Conservation (phyloP, 305 asterid species). For the Fraxinus greggii region DNA sequence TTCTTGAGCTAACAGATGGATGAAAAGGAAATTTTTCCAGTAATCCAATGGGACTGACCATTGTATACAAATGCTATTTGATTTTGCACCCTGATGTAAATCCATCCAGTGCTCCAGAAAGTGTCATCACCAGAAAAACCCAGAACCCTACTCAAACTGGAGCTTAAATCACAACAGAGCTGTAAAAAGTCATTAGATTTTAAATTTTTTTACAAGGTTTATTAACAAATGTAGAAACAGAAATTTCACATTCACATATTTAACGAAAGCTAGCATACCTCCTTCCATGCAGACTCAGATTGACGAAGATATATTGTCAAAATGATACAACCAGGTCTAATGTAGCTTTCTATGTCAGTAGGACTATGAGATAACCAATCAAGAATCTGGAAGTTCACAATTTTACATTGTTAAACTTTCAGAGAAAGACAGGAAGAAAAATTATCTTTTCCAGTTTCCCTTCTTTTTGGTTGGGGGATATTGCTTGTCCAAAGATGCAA, state of each 20-base stretch:
- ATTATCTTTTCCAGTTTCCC: not conserved
- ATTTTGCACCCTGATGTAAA: conserved; percentile 64
- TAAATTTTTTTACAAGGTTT: conserved; percentile 14
- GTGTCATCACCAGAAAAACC: conserved; percentile 45
- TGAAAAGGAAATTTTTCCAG: conserved; percentile 1
- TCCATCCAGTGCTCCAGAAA: conserved; percentile 83
- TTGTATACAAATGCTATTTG: conserved; percentile 57
- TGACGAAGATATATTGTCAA: conserved; percentile 69
- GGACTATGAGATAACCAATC: conserved; percentile 86
- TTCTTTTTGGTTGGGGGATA: not conserved
- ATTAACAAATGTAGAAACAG: not conserved
- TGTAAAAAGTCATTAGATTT: conserved; percentile 31
- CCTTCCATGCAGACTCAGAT: conserved; percentile 70
- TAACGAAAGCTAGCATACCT: conserved; percentile 43
- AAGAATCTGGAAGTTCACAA: conserved; percentile 59
- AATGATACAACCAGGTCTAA: conserved; percentile 76
- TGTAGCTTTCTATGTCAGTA: conserved; percentile 80
- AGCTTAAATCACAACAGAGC: conserved; percentile 63
- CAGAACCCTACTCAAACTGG: conserved; percentile 68
- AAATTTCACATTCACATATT: not conserved
- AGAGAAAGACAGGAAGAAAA: conserved; percentile 13
- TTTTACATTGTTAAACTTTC: conserved; percentile 22
- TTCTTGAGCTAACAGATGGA: conserved; percentile 1
- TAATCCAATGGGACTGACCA: conserved; percentile 39
- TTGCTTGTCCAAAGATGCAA: not conserved